phyloP scores from a whole-genome alignment of 2,329 filamentous ascomycete genomes.

The Emericellopsis cladophorae region DNA sequence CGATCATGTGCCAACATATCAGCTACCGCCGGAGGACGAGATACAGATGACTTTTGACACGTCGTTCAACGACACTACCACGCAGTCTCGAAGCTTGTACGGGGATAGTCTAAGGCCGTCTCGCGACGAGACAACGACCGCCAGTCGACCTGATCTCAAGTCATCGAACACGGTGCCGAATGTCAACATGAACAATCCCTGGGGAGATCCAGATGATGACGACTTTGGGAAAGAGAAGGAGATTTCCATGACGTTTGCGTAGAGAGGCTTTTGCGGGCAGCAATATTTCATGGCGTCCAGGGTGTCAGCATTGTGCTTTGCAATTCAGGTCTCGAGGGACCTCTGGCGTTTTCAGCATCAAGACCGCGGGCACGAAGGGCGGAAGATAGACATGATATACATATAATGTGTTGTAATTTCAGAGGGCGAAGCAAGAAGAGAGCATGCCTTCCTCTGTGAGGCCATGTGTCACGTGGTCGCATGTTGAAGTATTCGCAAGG shows the following conservation, averaged over 20 bases:
- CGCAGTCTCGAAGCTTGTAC: conserved; percentile 3
- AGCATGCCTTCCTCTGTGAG: no score
- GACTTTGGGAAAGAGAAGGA: conserved; percentile 62
- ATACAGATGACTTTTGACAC: conserved; percentile 65
- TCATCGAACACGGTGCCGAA: conserved; percentile 36
- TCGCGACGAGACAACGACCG: conserved; percentile 5
- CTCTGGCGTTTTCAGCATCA: no score
- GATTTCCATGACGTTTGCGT: conserved; percentile 75
- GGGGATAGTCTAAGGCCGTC: not conserved
- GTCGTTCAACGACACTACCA: conserved; percentile 31
- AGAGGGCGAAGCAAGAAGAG: no score
- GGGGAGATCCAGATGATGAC: conserved; percentile 56
- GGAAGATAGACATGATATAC: no score
- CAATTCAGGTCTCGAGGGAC: no score
- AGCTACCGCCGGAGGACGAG: conserved; percentile 25
- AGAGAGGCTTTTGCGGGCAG: not conserved
- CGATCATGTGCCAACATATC: conserved; percentile 1
- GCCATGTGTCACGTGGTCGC: no score
- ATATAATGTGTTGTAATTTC: no score
- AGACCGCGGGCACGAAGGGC: no score
- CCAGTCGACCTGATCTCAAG: conserved; percentile 14
- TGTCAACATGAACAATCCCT: conserved; percentile 46
- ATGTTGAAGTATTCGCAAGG: no score
- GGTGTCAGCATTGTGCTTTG: not conserved
- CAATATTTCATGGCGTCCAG: no score